Evolutionary conservation across 1,284 basidiomycete genomes (phyloP), one percentile per base, ranked within the genome.

Genomic region (Chondrostereum purpureum): DNA sequence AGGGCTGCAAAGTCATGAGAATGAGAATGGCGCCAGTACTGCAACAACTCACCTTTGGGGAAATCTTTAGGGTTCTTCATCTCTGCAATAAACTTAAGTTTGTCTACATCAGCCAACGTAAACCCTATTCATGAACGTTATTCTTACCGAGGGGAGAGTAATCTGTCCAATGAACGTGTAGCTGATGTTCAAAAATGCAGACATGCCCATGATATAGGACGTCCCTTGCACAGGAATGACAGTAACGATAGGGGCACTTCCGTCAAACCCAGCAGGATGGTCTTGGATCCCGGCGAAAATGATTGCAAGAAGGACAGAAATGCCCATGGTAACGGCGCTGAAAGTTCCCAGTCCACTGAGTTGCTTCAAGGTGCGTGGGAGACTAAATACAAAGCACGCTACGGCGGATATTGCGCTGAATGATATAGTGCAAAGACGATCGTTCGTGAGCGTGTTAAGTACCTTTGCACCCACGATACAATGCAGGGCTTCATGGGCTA

Each of bases 91-190:
- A 77, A 77, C 55, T 67, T 51, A 14, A 49, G 33, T 36, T 40
- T 11, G 17, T 43, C n/a, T n/a, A 50, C 20, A 3, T 14, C 45
- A 44, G 4, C 13, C 11, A 37, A 39, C 35, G 42, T 4, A n/a
- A n/a, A n/a, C n/a, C n/a, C n/a, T n/a, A n/a, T n/a, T n/a, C 24
- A 17, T 17, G 13, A 37, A 18, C 24, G 14, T 39, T 13, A 39
- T 14, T 49, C 54, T 37, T 35, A 66, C 63, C 43, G 69, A 72
- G 23, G 70, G 70, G 18, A 72, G 55, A 0, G 67, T 67, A 31
- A 74, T 73, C 53, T 87, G 82, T 0, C 80, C 81, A 38, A 83
- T 72, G 56, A 77, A 78, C 2, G 80, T 78, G 59, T 80, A 81
- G 12, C 69, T 70, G 47, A 73, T 73, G 53, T 73, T 72, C 36